Evolutionary conservation across 768 basidiomycete genomes (phyloP).

Genomic region (Lactarius trivialis): DNA sequence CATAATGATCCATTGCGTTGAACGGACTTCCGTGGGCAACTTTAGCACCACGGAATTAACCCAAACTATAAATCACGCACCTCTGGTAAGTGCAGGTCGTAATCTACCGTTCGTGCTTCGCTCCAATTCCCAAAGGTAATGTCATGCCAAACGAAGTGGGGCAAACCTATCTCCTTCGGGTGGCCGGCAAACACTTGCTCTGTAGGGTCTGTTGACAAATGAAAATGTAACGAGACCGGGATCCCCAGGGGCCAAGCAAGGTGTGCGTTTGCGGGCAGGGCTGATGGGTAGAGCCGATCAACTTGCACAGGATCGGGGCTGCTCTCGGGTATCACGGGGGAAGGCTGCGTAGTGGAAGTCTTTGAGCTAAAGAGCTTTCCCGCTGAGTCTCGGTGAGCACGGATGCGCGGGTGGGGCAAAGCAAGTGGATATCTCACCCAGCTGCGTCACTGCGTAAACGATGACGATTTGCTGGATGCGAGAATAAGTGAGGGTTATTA

Average conservation of each 20-base stretch:
- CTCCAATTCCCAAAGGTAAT: conserved; percentile 74
- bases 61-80: conserved; percentile 35
- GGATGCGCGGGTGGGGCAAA: conserved; percentile 3
- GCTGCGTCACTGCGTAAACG: conserved; percentile 57
- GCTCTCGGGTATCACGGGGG: conserved; percentile 25
- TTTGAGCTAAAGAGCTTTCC: conserved; percentile 38
- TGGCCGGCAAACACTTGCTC: conserved; percentile 53
- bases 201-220: conserved; percentile 59
- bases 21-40: conserved; percentile 47
- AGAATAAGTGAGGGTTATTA: not conserved
- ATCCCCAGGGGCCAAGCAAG: conserved; percentile 59
- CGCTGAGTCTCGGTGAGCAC: conserved; percentile 30
- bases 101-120: conserved; percentile 49
- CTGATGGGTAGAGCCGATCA: conserved; percentile 44
- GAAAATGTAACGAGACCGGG: conserved; percentile 62
- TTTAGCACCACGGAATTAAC: not conserved
- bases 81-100: conserved; percentile 57
- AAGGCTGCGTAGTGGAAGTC: conserved; percentile 30
- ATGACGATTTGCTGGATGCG: conserved; percentile 57
- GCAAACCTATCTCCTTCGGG: conserved; percentile 46
- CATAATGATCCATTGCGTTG: conserved; percentile 74
- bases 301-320: conserved; percentile 25
- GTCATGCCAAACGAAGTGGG: conserved; percentile 70
- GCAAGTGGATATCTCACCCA: conserved; percentile 39
- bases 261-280: conserved; percentile 40